A percentile compares a stretch with the other conserved stretches of the same genome.
Evolutionary conservation across 2,329 filamentous ascomycete genomes (phyloP).

Genomic region (Trichoderma guizhouense): DNA sequence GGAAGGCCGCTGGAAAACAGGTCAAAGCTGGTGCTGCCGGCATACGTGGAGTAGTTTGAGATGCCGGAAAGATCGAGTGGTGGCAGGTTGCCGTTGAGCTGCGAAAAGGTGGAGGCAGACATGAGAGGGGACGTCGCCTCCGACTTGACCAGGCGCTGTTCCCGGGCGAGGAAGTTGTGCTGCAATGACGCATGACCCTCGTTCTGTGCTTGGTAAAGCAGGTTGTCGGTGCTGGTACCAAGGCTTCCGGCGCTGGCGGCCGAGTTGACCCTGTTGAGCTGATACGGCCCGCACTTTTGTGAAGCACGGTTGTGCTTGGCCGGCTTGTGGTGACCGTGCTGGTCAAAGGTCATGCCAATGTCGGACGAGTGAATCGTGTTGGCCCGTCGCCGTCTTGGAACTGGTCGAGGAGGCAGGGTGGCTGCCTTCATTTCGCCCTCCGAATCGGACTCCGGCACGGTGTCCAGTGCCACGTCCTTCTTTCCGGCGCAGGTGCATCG

Average conservation of each 20-base stretch:
- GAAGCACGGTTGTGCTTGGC: slow-evolving; percentile 59
- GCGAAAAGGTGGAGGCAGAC: slow-evolving; percentile 48
- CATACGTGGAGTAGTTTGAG: slow-evolving; percentile 46
- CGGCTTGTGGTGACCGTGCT: slow-evolving; percentile 63
- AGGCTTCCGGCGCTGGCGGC: slow-evolving; percentile 52
- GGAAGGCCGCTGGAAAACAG: slow-evolving; percentile 44
- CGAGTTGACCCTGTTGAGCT: slow-evolving; percentile 56
- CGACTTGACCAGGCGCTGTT: slow-evolving; percentile 56
- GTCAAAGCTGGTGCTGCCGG: slow-evolving; percentile 48
- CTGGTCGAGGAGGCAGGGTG: slow-evolving; percentile 39
- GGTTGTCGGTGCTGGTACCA: slow-evolving; percentile 40
- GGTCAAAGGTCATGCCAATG: slow-evolving; percentile 56
- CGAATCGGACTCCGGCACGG: slow-evolving; percentile 62
- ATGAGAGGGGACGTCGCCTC: slow-evolving; percentile 60
- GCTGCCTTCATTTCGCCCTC: slow-evolving; percentile 41
- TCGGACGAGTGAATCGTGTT: slow-evolving; percentile 63
- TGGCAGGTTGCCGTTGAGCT: slow-evolving; percentile 49
- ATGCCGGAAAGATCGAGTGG: slow-evolving; percentile 59
- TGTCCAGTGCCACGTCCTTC: slow-evolving; percentile 58
- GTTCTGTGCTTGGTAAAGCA: slow-evolving; percentile 38
- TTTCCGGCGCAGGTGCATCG: slow-evolving; percentile 64
- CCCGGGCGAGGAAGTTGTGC: slow-evolving; percentile 37
- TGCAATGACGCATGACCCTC: slow-evolving; percentile 37
- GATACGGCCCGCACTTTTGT: slow-evolving; percentile 61
- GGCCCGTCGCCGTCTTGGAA: slow-evolving; percentile 52